Conservation (phyloP, 495 filamentous ascomycete species). For the Bacidia gigantensis region DNA sequence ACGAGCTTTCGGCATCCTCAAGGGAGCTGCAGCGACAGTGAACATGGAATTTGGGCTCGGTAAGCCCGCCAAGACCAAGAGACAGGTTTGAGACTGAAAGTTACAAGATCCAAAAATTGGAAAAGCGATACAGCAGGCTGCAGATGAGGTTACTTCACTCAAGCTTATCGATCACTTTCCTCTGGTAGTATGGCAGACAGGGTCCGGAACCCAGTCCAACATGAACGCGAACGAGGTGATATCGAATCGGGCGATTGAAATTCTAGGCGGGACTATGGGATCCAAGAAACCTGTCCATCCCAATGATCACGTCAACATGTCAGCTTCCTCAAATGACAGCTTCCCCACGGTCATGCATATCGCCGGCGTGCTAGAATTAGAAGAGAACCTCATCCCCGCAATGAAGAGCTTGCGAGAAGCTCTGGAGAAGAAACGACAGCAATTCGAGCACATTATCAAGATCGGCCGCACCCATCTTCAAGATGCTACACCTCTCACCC, state of each 20-base stretch:
- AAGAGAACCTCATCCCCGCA: conserved; percentile 69
- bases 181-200: conserved; percentile 97
- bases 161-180: conserved; percentile 98
- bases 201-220: conserved; percentile 97
- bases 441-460: conserved; percentile 90
- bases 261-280: conserved; percentile 85
- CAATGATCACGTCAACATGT: conserved; percentile 99
- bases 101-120: conserved; percentile 72
- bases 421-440: conserved; percentile 77
- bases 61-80: conserved; percentile 32
- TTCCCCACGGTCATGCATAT: conserved; percentile 99
- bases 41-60: conserved; percentile 93
- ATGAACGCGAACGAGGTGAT: conserved; percentile 99
- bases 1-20: conserved; percentile 90
- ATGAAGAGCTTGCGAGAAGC: conserved; percentile 68
- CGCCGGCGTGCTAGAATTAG: conserved; percentile 85
- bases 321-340: conserved; percentile 95
- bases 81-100: conserved; percentile 8
- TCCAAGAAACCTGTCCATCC: conserved; percentile 97
- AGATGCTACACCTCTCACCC: conserved; percentile 89
- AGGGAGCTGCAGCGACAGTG: conserved; percentile 89
- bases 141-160: conserved; percentile 80
- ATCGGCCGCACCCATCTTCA: conserved; percentile 97
- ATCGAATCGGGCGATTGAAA: conserved; percentile 97
- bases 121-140: conserved; percentile 86